phyloP scores from a whole-genome alignment of 2,329 filamentous ascomycete genomes.

The Atkinsonella texensis region DNA sequence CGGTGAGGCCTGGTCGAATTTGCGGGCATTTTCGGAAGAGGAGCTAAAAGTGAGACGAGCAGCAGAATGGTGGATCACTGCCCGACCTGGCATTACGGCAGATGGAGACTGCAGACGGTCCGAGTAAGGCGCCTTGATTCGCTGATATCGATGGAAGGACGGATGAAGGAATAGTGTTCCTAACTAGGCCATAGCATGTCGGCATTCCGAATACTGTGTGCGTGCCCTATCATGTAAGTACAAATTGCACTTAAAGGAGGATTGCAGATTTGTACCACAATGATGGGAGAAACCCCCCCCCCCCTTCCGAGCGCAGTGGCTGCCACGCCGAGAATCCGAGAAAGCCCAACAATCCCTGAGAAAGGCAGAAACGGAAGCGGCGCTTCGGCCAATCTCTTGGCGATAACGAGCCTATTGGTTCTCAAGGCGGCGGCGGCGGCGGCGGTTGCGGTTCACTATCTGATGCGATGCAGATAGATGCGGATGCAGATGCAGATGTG shows the following conservation, averaged over 20 bases:
- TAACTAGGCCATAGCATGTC: neutral
- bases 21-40: neutral
- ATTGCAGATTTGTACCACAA: neutral
- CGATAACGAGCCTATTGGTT: neutral
- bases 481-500: neutral
- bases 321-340: neutral
- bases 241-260: neutral
- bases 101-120: neutral
- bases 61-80: conserved; percentile 4
- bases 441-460: neutral
- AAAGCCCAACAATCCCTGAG: neutral
- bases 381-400: neutral
- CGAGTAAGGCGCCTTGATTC: conserved; percentile 2
- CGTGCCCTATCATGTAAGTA: no score
- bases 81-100: conserved; percentile 2
- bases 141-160: neutral
- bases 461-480: neutral
- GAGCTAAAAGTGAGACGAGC: neutral
- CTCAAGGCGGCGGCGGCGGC: neutral
- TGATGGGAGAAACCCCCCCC: neutral
- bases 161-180: neutral
- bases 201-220: neutral
- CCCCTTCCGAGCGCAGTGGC: neutral
- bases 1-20: neutral
- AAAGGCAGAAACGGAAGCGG: neutral